Percentiles rank a stretch among this genome's conserved stretches.
Conservation (phyloP, 305 asterid genomes). For the Solanum hybrid region DNA sequence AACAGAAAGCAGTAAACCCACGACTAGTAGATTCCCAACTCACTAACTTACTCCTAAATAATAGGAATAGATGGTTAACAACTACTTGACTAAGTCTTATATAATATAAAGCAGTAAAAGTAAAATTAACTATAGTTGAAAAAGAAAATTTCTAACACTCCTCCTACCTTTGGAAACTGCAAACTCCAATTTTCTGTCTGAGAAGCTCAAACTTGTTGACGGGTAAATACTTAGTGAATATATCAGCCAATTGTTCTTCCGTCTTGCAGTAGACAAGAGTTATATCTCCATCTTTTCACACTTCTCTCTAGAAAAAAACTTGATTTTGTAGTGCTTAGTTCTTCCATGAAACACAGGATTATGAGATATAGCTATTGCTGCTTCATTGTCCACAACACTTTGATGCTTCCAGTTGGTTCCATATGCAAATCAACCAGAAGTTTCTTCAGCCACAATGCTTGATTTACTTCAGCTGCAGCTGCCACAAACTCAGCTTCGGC, state of each 20-base stretch:
- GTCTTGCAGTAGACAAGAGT: neutral
- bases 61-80: neutral
- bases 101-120: neutral
- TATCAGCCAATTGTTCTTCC: neutral
- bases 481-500: neutral
- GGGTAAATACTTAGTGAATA: neutral
- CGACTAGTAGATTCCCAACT: neutral
- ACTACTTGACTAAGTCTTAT: neutral
- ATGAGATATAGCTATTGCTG: neutral
- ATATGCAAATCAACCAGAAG: neutral
- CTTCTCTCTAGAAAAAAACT: neutral
- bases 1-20: neutral
- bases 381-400: neutral
- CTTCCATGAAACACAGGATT: neutral
- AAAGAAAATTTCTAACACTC: neutral
- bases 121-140: neutral
- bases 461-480: neutral
- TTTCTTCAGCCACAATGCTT: neutral
- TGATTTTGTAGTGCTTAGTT: neutral
- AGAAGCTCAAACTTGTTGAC: neutral
- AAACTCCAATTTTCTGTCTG: neutral
- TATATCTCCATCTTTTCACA: neutral
- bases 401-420: neutral
- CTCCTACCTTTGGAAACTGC: neutral
- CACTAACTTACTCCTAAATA: neutral